phyloP scores from a whole-genome alignment of 176 grass and related monocot species.

The Oryza glumipatula region DNA sequence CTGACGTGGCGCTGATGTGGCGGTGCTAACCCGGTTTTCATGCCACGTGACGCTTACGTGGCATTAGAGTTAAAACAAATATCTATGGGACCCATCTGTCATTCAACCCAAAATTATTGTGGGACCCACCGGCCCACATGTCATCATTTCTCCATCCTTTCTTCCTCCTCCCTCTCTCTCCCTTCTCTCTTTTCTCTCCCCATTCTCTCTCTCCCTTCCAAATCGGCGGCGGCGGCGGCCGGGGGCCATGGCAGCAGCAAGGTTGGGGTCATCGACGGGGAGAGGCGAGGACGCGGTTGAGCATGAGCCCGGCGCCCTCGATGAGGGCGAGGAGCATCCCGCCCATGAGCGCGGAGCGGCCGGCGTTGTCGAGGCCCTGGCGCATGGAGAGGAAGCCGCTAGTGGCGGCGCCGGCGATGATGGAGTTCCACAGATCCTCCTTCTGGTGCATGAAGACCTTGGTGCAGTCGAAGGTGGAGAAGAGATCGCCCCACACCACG shows the following conservation, averaged over 20 bases:
- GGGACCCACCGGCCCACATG: too few species aligned
- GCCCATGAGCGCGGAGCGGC: constrained; percentile 68
- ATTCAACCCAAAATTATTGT: too few species aligned
- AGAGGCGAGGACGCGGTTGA: constrained; percentile 77
- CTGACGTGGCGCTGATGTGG: too few species aligned
- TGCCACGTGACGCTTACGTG: too few species aligned
- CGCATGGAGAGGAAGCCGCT: constrained; percentile 88
- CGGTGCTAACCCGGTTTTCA: too few species aligned
- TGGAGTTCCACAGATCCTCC: constrained; percentile 99
- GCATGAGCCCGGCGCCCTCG: constrained; percentile 92
- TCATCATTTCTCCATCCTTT: too few species aligned
- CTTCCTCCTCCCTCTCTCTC: too few species aligned
- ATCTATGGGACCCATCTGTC: too few species aligned
- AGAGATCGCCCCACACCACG: constrained; percentile 97
- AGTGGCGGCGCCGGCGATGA: constrained; percentile 85
- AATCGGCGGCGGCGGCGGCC: too few species aligned
- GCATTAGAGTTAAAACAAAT: too few species aligned
- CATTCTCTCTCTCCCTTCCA: too few species aligned
- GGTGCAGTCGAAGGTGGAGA: constrained; percentile 97
- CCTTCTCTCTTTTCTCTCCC: too few species aligned
- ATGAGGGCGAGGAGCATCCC: constrained; percentile 88
- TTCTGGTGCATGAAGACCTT: constrained; percentile 95
- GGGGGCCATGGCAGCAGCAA: constrained; percentile 29
- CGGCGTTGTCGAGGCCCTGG: constrained; percentile 61
- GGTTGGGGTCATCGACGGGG: constrained; percentile 56